phyloP scores from a whole-genome alignment of 176 grass and related monocot genomes.

The Ananas comosus region DNA sequence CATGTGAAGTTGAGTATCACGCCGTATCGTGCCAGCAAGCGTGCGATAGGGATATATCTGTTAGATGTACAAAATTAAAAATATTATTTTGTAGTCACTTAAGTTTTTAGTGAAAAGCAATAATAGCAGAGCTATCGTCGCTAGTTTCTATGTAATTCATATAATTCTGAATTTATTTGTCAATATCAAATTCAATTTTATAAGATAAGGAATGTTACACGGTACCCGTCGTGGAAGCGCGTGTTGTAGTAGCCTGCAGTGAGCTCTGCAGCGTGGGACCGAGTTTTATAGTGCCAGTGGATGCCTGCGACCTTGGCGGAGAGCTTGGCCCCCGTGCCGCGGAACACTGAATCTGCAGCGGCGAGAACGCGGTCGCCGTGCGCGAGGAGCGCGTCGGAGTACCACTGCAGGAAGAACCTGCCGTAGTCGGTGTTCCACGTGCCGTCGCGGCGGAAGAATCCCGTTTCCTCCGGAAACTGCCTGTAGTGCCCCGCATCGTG shows the following conservation, averaged over 20 bases:
- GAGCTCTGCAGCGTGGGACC: slow-evolving; percentile 87
- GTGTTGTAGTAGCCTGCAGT: slow-evolving; percentile 98
- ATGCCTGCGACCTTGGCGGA: slow-evolving; percentile 92
- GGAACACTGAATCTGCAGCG: slow-evolving; percentile 63
- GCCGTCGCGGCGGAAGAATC: slow-evolving; percentile 82
- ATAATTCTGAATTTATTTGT: too few species aligned
- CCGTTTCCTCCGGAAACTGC: slow-evolving; percentile 89
- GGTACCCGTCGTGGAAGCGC: slow-evolving; percentile 53
- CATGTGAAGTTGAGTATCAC: slow-evolving; percentile 91
- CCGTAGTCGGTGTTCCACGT: slow-evolving; percentile 95
- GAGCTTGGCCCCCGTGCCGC: slow-evolving; percentile 47
- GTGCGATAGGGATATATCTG: slow-evolving; percentile 34
- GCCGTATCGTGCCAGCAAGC: slow-evolving; percentile 49
- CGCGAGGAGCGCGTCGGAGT: slow-evolving; percentile 75
- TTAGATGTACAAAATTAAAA: too few species aligned
- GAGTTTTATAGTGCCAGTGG: slow-evolving; percentile 91
- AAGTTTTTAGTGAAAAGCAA: too few species aligned
- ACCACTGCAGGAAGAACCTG: slow-evolving; percentile 76
- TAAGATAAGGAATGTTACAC: too few species aligned
- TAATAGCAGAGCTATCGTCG: too few species aligned
- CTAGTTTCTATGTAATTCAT: too few species aligned
- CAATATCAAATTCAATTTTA: too few species aligned
- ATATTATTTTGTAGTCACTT: too few species aligned
- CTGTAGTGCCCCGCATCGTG: slow-evolving; percentile 95
- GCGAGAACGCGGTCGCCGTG: slow-evolving; percentile 75